Evolutionary conservation across 768 basidiomycete species (phyloP).

Genomic region (Naematelia aurantialba): DNA sequence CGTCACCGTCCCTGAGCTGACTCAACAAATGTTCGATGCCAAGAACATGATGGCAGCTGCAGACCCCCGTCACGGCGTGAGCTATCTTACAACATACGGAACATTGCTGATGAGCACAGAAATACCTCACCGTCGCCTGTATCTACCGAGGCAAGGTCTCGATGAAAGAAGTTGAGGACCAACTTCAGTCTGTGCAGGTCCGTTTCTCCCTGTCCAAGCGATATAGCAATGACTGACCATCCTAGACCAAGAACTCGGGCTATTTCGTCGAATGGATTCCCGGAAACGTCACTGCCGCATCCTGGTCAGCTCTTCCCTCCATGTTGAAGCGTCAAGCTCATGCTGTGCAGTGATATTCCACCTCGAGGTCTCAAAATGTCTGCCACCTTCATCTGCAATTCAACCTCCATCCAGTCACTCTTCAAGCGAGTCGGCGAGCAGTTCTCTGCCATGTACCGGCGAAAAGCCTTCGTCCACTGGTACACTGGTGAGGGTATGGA

Average conservation of each 20-base stretch:
- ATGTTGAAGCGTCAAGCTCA: constrained; percentile 3
- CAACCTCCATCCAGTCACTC: constrained; percentile 92
- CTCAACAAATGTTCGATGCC: constrained; percentile 98
- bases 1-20: constrained; percentile 93
- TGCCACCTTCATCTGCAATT: constrained; percentile 96
- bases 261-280: constrained; percentile 99
- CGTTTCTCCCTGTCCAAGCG: not conserved
- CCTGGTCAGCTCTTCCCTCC: constrained; percentile 57
- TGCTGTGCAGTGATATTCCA: constrained; percentile 66
- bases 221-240: not conserved
- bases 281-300: constrained; percentile 95
- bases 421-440: constrained; percentile 99
- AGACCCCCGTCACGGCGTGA: constrained; percentile 81
- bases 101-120: constrained; percentile 41
- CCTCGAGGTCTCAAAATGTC: constrained; percentile 95
- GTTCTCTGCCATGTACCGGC: constrained; percentile 93
- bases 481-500: constrained; percentile 99
- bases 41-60: constrained; percentile 80
- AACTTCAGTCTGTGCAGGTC: constrained; percentile 80
- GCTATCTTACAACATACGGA: constrained; percentile 1
- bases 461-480: constrained; percentile 82
- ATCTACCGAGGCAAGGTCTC: constrained; percentile 99
- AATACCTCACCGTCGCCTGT: constrained; percentile 95
- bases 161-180: constrained; percentile 99
- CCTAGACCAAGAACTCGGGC: constrained; percentile 89